These are phyloP conservation scores for Sapria himalayana DNA, from an alignment of 345 rosid species.

Conservation along the genomic window DNA sequence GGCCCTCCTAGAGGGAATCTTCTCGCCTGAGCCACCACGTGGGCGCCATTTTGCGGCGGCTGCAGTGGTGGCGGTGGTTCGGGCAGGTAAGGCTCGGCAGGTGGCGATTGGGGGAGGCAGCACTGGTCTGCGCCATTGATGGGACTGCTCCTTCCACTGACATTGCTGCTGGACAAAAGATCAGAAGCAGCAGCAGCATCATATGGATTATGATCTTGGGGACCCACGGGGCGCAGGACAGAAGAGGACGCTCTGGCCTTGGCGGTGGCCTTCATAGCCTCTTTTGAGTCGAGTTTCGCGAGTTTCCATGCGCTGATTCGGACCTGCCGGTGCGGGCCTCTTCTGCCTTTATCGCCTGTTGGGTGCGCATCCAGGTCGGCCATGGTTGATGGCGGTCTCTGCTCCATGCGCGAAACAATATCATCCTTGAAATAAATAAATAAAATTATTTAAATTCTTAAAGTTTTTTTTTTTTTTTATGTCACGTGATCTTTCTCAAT, in stretches of 20 bases:
- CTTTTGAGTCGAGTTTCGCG: slow-evolving; percentile 59
- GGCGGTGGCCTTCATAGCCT: slow-evolving; percentile 70
- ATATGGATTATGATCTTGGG: slow-evolving; percentile 31
- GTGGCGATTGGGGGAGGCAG: slow-evolving; percentile 14
- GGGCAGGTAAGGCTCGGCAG: slow-evolving; percentile 29
- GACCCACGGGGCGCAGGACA: slow-evolving; percentile 47
- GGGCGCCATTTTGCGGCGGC: slow-evolving; percentile 30
- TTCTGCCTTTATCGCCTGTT: slow-evolving; percentile 31
- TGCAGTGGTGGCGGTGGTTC: slow-evolving; percentile 23
- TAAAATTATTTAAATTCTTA: no score
- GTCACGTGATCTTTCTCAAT: no score
- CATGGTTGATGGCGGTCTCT: slow-evolving; percentile 53
- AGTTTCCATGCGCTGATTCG: slow-evolving; percentile 90
- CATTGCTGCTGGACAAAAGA: slow-evolving; percentile 37
- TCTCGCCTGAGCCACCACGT: slow-evolving; percentile 21
- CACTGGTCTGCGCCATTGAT: slow-evolving; percentile 32
- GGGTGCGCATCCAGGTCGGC: slow-evolving; percentile 46
- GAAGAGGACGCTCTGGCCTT: slow-evolving; percentile 87
- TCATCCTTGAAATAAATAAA: no score
- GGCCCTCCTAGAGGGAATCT: slow-evolving; percentile 13
- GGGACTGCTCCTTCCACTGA: slow-evolving; percentile 68
- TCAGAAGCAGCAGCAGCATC: no score
- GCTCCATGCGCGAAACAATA: slow-evolving; percentile 74
- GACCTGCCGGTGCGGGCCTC: slow-evolving; percentile 45
- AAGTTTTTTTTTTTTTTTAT: no score